Conservation (phyloP, 2,329 filamentous ascomycete genomes). For the Fusarium sp. region DNA sequence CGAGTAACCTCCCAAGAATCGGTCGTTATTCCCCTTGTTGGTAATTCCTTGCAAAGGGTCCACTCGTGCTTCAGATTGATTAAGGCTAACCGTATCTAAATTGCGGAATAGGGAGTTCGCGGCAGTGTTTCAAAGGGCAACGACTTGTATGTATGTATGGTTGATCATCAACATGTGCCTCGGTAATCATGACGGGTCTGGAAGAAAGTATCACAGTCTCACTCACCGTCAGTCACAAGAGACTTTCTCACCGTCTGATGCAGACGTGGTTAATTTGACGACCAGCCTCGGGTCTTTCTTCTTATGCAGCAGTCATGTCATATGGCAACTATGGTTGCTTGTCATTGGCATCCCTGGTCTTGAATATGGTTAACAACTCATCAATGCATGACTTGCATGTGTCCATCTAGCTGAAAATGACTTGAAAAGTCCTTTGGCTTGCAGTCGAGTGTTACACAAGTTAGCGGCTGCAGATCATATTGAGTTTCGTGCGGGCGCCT, state of each 20-base stretch:
- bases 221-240: not conserved
- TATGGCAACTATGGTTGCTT: not conserved
- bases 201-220: not conserved
- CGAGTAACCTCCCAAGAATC: not conserved
- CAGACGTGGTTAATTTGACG: not conserved
- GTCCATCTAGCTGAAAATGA: not conserved
- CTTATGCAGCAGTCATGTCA: not conserved
- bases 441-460: slow-evolving; percentile 4
- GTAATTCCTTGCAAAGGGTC: slow-evolving; percentile 9
- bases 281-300: not conserved
- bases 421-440: slow-evolving; percentile 3
- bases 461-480: slow-evolving; percentile 8
- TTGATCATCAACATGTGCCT: not conserved
- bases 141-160: not conserved
- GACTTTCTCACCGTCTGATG: not conserved
- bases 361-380: not conserved
- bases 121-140: not conserved
- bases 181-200: not conserved
- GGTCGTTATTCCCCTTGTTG: not conserved
- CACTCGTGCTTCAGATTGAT: slow-evolving; percentile 8
- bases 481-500: not conserved
- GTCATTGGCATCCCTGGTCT: not conserved
- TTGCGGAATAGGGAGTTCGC: not conserved
- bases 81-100: not conserved
- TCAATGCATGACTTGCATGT: slow-evolving; percentile 8